Evolutionary conservation across 768 basidiomycete genomes (phyloP).

Genomic region (Leccinum rimulosum): DNA sequence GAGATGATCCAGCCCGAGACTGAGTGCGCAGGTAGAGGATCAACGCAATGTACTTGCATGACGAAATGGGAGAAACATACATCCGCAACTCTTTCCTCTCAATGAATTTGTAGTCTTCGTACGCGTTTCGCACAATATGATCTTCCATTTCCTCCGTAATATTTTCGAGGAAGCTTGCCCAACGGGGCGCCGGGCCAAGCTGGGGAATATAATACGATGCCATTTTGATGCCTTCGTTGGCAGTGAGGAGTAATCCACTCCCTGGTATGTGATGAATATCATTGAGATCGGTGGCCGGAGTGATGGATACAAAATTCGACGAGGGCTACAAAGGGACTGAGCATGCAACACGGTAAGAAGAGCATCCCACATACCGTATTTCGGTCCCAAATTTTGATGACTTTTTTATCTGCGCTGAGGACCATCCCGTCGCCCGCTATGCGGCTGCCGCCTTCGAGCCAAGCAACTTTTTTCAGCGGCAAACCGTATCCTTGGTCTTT

Average conservation of each 20-base stretch:
- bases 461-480: slow-evolving; percentile 77
- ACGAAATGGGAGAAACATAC: slow-evolving; percentile 46
- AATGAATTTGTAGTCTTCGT: slow-evolving; percentile 98
- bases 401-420: slow-evolving; percentile 92
- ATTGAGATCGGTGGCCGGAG: slow-evolving; percentile 86
- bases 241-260: slow-evolving; percentile 85
- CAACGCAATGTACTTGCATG: background rate
- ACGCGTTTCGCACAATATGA: slow-evolving; percentile 71
- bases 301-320: slow-evolving; percentile 88
- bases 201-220: slow-evolving; percentile 93
- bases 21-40: slow-evolving; percentile 30
- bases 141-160: slow-evolving; percentile 99
- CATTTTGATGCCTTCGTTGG: slow-evolving; percentile 97
- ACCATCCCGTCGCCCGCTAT: slow-evolving; percentile 89
- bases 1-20: slow-evolving; percentile 93
- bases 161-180: slow-evolving; percentile 97
- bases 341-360: background rate
- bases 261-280: slow-evolving; percentile 87
- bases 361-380: slow-evolving; percentile 55
- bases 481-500: slow-evolving; percentile 98
- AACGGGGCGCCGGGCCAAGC: slow-evolving; percentile 92
- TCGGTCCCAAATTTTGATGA: slow-evolving; percentile 95
- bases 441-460: slow-evolving; percentile 84
- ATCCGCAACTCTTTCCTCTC: slow-evolving; percentile 80
- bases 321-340: slow-evolving; percentile 53